A percentile compares a stretch with the other conserved stretches of the same genome.
Evolutionary conservation across 345 rosid species (phyloP).

Genomic region (Camelina laxa): DNA sequence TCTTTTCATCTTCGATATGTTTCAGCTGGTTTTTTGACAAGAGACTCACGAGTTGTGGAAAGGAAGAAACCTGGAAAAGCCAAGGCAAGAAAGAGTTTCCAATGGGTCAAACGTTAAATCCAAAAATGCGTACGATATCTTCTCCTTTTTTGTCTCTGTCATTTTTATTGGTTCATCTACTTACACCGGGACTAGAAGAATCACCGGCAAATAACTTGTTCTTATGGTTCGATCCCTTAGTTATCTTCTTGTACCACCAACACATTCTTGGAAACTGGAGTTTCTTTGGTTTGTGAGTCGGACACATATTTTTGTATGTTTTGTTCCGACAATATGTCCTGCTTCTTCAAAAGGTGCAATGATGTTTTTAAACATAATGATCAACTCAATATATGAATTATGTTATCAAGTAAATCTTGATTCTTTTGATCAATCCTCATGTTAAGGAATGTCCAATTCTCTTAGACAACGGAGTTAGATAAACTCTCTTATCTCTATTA

Average conservation of each 20-base stretch:
- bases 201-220: constrained; percentile 33
- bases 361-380: constrained; percentile 12
- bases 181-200: constrained; percentile 35
- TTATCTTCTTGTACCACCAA: constrained; percentile 32
- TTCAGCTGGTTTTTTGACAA: constrained; percentile 88
- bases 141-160: constrained; percentile 2
- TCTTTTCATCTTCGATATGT: constrained; percentile 2
- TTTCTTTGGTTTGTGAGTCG: constrained; percentile 19
- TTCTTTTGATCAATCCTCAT: constrained; percentile 8
- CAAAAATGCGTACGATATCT: constrained; percentile 5
- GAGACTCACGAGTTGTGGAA: constrained; percentile 95
- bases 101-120: constrained; percentile 95
- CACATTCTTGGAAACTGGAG: constrained; percentile 34
- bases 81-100: constrained; percentile 98
- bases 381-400: constrained; percentile 5
- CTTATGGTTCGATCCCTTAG: constrained; percentile 25
- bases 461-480: not conserved
- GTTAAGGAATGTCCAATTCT: not conserved
- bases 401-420: not conserved
- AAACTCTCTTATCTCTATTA: not conserved
- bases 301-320: constrained; percentile 37
- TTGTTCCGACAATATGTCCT: constrained; percentile 18
- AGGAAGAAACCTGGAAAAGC: constrained; percentile 98
- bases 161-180: constrained; percentile 19
- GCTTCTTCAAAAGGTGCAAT: constrained; percentile 24